Evolutionary conservation across 352 stramenopile genomes (phyloP), one percentile per base, ranked within the genome.

Genomic region (Phytophthora fragariaefolia): DNA sequence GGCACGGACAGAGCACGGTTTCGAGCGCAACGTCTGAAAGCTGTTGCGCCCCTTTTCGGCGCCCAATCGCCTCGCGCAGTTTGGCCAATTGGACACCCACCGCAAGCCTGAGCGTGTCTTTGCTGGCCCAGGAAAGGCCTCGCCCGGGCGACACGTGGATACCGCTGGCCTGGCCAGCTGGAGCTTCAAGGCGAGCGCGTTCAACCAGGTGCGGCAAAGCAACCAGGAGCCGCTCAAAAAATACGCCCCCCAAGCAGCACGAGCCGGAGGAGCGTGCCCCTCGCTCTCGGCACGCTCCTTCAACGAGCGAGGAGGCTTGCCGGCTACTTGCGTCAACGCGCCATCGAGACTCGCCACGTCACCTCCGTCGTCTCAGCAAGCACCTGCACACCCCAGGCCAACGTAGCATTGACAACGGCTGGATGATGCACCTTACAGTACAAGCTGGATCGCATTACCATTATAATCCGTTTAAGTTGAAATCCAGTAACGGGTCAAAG

Each of bases 41-140:
- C 20, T 45, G 36, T 17, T 18, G 36, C 30, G 12, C 30, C n/a
- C n/a, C n/a, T n/a, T n/a, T n/a, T 36, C 30, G 30, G 12, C 6
- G 30, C 30, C 12, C 30, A 36, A 36, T 12, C 30, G 30, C 30
- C 30, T 36, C 30, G 12, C 30, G 30, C 30, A 15, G 13, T 23
- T 26, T 47, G n/a, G 40, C 40, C 40, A 47, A 47, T 47, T 24
- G 10, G 24, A 6, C 6, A 38, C 2, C 30, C 10, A 20, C 40
- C 40, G 17, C 15, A 18, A 24, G 42, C 18, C 43, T 23, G 43
- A 66, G n/a, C 58, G 59, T 64, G 46, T 64, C 57, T 64, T 57
- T 64, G 55, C 27, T 20, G 22, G 43, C 40, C 17, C 43, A 50
- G 43, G 43, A 50, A 50, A 28, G 47, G 26, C 47, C 3, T 9